Base-by-base conservation (phyloP, 805 yeast species). In the Jamesozyma lodderae region DNA sequence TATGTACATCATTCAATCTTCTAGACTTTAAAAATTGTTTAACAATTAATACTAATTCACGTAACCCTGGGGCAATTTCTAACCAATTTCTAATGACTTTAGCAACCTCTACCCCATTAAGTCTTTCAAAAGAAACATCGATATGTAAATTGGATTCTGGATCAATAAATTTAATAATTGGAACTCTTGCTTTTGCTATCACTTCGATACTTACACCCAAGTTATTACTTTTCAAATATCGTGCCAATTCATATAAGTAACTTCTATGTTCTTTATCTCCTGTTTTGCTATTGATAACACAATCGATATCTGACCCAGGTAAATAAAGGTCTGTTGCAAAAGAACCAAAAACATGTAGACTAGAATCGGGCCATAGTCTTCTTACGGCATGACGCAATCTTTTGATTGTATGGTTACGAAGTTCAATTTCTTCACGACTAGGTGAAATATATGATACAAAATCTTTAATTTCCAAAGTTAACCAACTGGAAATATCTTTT, bases 251-350 rank as follows among this genome's bases (percentile, higher is more conserved):
- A 56, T 79, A 87, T 35, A 92, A 63, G 24, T 75, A 67, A 13
- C 76, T 69, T 52, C 85, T 73, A 36, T 70, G 72, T 46, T 75
- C 86, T 42, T 66, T 66, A 48, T 73, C 72, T 2, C 79, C 77
- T 10, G 66, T 61, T 14, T 69, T 62, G 17, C 94, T 81, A 4
- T 79, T 67, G 23, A 92, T 73, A 30, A 87, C 96, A 78, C 90
- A 78, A 60, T 90, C 98, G 18, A 90, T 86, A 66, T 90, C 98
- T 0, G 96, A 85, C 2, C 95, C 95, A 0, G 97, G 97, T n/a
- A 90, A 67, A 52, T 88, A 90, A 42, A 90, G 65, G 54, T 88
- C 96, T 0, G 96, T 87, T 0, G 97, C 96, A 57, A 75, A 83
- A 0, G 96, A 88, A 0, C 98, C 98, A 65, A 92, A 90, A 6